Evolutionary conservation across 1,284 basidiomycete genomes (phyloP), one percentile per base, ranked within the genome.

Genomic region (Apiotrichum porosum): DNA sequence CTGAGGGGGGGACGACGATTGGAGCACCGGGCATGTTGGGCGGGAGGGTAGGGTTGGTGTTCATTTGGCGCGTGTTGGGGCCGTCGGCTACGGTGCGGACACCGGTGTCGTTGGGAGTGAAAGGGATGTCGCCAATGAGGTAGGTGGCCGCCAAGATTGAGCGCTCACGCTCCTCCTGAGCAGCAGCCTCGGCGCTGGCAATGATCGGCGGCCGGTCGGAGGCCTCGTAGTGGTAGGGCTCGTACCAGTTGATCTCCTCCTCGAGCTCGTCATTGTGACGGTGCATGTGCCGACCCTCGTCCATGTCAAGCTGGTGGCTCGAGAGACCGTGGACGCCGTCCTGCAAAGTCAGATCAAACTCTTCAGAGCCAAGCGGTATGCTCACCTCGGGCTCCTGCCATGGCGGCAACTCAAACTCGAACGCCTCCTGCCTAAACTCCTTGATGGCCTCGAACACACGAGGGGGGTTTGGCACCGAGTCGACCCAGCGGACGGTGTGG

Each of bases 221-320:
- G 12, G 8, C 26, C 26, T 28, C 26, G 26, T 28, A 28, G 8
- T 28, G 8, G 26, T 6, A 6, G 14, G 55, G 66, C 31, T 64
- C 61, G 40, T 62, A 63, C 68, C 68, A 71, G 10, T 64, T 61
- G 12, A 65, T 58, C n/a, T 36, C 49, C 26, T 52, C 54, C 18
- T 60, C 57, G 23, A 58, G 31, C 23, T 56, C 35, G 9, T 43
- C 54, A 34, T 44, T 44, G 35, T 54, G 52, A 23, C 48, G 47
- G 32, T 52, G 55, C 43, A 71, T 40, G 8, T 58, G 57, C 15
- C 44, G 44, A 30, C 67, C 68, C 48, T 71, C 68, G n/a, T 55
- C 52, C 39, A 51, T 44, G 49, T 65, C 60, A 26, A 68, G 36
- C 15, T 64, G 40, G 37, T 62, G 62, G 3, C 51, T 48, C 1